Evolutionary conservation across 1,284 basidiomycete species (phyloP).

Genomic region (Inonotus hispidus): DNA sequence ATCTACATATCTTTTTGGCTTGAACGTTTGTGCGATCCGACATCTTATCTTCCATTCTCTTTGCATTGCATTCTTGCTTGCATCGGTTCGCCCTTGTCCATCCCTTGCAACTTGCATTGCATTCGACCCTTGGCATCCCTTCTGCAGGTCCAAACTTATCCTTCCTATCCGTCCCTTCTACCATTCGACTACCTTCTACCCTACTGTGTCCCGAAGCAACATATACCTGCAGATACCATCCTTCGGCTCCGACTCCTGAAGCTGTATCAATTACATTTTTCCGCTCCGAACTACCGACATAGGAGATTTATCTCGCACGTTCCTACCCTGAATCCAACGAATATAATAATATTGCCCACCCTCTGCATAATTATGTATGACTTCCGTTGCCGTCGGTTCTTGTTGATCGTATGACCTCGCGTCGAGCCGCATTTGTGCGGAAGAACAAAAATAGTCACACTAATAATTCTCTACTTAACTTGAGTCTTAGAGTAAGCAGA

Average conservation of each 20-base stretch:
- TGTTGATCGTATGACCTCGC: too few species aligned
- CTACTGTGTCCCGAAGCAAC: not conserved
- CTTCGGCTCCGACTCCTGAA: not conserved
- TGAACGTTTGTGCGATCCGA: not conserved
- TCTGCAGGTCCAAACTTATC: not conserved
- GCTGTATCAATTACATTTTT: slow-evolving; percentile 6
- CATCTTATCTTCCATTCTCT: not conserved
- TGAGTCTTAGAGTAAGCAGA: too few species aligned
- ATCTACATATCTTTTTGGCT: not conserved
- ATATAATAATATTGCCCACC: too few species aligned
- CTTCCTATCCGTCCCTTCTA: not conserved
- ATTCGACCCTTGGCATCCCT: not conserved
- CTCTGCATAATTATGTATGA: too few species aligned
- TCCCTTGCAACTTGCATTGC: not conserved
- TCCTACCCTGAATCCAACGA: not conserved
- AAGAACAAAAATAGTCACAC: too few species aligned
- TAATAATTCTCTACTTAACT: too few species aligned
- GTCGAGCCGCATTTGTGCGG: too few species aligned
- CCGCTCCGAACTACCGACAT: not conserved
- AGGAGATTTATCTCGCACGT: not conserved
- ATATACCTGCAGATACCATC: not conserved
- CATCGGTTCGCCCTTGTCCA: not conserved
- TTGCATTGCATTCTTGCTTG: not conserved
- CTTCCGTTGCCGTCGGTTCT: too few species aligned
- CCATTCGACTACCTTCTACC: not conserved